Evolutionary conservation across 2,329 filamentous ascomycete genomes (phyloP).

Genomic region (Fusarium redolens): DNA sequence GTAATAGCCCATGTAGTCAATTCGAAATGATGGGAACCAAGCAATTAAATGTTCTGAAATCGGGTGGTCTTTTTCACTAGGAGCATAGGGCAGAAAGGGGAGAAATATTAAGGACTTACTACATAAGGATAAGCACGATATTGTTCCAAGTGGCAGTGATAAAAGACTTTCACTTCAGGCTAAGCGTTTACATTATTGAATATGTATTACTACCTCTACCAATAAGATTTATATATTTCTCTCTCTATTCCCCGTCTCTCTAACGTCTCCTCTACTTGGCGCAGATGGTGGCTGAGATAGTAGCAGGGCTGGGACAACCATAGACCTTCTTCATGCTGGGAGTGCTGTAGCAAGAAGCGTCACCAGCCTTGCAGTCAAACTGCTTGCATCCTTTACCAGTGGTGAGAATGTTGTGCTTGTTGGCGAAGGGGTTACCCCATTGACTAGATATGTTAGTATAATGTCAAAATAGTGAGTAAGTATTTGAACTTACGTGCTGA

Average conservation of each 20-base stretch:
- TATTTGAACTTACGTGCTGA: slow-evolving; percentile 47
- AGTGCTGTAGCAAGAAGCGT: slow-evolving; percentile 56
- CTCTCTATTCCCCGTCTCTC: rapidly evolving
- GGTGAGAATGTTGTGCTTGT: slow-evolving; percentile 50
- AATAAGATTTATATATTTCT: not conserved
- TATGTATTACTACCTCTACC: not conserved
- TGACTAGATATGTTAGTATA: not conserved
- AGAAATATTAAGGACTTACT: not conserved
- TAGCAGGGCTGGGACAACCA: slow-evolving; percentile 55
- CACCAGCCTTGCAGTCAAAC: slow-evolving; percentile 54
- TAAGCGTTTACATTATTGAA: not conserved
- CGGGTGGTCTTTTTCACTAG: not conserved
- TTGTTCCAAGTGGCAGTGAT: not conserved
- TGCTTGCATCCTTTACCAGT: slow-evolving; percentile 52
- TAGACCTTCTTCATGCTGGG: slow-evolving; percentile 53
- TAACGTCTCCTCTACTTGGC: slow-evolving; percentile 21
- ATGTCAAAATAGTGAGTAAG: rapidly evolving
- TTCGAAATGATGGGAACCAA: rapidly evolving
- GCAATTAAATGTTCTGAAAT: too few relatives aligned
- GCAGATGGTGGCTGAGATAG: slow-evolving; percentile 49
- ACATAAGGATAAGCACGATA: too few relatives aligned
- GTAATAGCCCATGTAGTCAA: rapidly evolving
- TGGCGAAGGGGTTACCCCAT: slow-evolving; percentile 55
- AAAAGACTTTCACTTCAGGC: rapidly evolving
- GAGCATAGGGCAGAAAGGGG: not conserved